A percentile compares a stretch with the other conserved stretches of the same genome.
Conservation (phyloP, 179 eudicot species). For the Silene vulgaris region DNA sequence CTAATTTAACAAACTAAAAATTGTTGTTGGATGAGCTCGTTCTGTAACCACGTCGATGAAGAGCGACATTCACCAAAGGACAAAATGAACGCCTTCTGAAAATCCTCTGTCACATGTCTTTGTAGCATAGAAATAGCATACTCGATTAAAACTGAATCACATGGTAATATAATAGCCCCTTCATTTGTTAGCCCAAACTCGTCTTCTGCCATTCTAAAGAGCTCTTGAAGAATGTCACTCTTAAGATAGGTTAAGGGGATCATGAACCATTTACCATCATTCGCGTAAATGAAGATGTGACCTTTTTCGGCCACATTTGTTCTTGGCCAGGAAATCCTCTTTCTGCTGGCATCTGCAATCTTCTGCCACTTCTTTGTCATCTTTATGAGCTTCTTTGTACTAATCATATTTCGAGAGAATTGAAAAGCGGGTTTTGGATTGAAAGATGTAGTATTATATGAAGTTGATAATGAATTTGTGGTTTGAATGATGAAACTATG, state of each 20-base stretch:
- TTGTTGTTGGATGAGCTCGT: conserved; percentile 11
- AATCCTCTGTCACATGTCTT: not conserved
- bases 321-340: conserved; percentile 12
- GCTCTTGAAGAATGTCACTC: conserved; percentile 19
- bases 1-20: conserved; percentile 4
- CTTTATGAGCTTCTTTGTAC: conserved; percentile 22
- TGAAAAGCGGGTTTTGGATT: not conserved
- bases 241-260: conserved; percentile 25
- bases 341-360: not conserved
- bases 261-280: conserved; percentile 18
- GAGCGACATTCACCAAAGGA: conserved; percentile 15
- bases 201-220: conserved; percentile 25
- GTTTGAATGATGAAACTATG: conserved; percentile 6
- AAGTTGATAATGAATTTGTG: not conserved
- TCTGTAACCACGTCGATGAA: not conserved
- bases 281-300: conserved; percentile 21
- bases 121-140: conserved; percentile 18
- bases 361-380: too few species aligned
- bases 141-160: conserved; percentile 22
- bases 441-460: not conserved
- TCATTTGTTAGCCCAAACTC: conserved; percentile 22
- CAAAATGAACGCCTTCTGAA: conserved; percentile 15
- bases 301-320: conserved; percentile 19
- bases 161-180: conserved; percentile 25
- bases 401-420: conserved; percentile 17